Conservation (phyloP, 352 stramenopile species). For the Plasmopara muralis region DNA sequence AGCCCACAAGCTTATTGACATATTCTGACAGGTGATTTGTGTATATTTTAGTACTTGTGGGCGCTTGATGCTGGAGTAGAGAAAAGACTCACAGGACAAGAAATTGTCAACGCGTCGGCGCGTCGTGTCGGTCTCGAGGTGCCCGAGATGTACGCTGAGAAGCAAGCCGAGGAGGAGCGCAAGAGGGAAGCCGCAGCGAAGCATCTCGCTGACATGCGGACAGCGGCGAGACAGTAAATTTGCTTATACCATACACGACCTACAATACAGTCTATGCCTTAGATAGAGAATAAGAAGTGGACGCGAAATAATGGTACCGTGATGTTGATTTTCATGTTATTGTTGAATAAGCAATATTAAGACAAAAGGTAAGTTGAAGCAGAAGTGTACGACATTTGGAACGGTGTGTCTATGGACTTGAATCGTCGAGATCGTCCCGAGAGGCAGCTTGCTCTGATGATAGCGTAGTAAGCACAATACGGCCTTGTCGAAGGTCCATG, state of each 20-base stretch:
- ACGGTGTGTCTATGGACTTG: constrained; percentile 36
- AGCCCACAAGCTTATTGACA: constrained; percentile 6
- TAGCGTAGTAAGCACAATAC: constrained; percentile 48
- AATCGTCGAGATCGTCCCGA: constrained; percentile 39
- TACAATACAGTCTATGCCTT: constrained; percentile 2
- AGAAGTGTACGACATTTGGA: constrained; percentile 13
- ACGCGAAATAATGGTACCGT: constrained; percentile 9
- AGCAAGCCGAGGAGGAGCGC: constrained; percentile 29
- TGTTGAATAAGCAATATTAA: constrained; percentile 33
- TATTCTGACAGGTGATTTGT: constrained; percentile 2
- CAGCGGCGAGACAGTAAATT: constrained; percentile 12
- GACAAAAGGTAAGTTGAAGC: constrained; percentile 20
- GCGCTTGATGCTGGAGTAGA: constrained; percentile 63
- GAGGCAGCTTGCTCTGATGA: constrained; percentile 40
- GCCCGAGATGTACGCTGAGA: constrained; percentile 68
- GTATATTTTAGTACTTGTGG: constrained; percentile 48
- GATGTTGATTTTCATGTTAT: constrained; percentile 25
- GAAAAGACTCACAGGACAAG: constrained; percentile 52
- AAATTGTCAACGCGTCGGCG: constrained; percentile 74
- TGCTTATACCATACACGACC: neutral
- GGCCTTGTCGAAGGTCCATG: constrained; percentile 66
- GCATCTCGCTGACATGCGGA: constrained; percentile 49
- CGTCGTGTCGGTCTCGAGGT: constrained; percentile 69
- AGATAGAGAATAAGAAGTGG: constrained; percentile 13
- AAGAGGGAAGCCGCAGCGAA: constrained; percentile 38